These are phyloP conservation scores for Grosmannia penicillata DNA, from an alignment of 2,329 filamentous ascomycete genomes.

Conservation along the genomic window DNA sequence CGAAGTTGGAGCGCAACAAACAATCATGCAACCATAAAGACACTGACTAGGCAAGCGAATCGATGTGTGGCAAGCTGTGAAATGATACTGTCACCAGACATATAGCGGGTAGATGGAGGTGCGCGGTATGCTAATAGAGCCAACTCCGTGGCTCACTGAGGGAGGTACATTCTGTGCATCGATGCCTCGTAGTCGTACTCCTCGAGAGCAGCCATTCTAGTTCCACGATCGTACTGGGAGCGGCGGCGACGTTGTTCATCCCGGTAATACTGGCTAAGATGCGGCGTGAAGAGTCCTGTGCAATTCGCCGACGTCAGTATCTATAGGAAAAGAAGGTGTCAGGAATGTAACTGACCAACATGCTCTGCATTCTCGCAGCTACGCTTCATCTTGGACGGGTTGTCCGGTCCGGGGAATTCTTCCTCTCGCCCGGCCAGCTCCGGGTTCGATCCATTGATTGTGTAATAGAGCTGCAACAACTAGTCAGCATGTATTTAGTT, in stretches of 20 bases:
- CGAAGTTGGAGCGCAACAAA: neutral
- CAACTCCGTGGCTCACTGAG: constrained; percentile 9
- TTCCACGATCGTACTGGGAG: constrained; percentile 72
- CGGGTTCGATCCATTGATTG: constrained; percentile 29
- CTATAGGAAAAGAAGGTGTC: neutral
- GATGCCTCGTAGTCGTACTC: constrained; percentile 39
- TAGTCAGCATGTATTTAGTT: too few relatives aligned
- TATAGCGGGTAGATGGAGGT: neutral
- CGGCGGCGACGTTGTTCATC: constrained; percentile 63
- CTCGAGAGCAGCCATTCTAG: constrained; percentile 53
- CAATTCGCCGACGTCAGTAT: neutral
- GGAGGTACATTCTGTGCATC: constrained; percentile 19
- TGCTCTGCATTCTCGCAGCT: constrained; percentile 78
- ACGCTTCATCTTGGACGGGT: constrained; percentile 73
- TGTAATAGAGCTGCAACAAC: constrained; percentile 32
- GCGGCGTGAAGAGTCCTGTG: constrained; percentile 64
- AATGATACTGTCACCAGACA: neutral
- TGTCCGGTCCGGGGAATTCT: constrained; percentile 64
- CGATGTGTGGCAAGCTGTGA: neutral
- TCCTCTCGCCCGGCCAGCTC: constrained; percentile 56
- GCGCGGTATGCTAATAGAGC: neutral
- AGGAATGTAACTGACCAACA: constrained; percentile 43
- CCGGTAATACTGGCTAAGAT: constrained; percentile 56
- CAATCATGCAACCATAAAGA: neutral
- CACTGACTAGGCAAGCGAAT: neutral